Base-by-base conservation (phyloP, 371 early-diverging fungal genomes). In the Syncephalastrum racemosum region DNA sequence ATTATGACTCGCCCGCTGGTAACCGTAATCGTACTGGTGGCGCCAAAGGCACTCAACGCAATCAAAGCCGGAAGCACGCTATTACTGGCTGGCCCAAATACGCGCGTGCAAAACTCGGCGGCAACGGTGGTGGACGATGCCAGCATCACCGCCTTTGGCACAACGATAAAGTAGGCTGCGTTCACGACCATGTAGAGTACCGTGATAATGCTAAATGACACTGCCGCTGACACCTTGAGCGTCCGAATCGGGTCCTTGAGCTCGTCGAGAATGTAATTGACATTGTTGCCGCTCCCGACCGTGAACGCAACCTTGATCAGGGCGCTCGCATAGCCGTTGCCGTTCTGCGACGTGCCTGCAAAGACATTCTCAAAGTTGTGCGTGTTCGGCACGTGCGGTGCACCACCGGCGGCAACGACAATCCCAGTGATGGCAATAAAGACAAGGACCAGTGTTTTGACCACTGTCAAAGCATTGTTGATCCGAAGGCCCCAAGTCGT, bases 141-240 rank as follows among this genome's bases (percentile, higher is more conserved):
- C 2, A 46, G n/a, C 36, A 71, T 56, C 22, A 66, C 58, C 2
- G 62, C 63, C 44, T 56, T 51, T 6, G 75, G 67, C 12, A 75
- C 64, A 4, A 67, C 75, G 20, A 67, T 57, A 43, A 71, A 66
- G 52, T 75, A 75, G 4, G 73, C 68, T 46, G 71, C 36, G 12
- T 71, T 77, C 22, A 64, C 71, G 8, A 75, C 45, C 36, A 71
- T 46, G 53, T 69, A 75, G 3, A 71, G 54, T 3, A 50, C 46
- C 8, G 67, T 63, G 16, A 61, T 50, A 15, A 67, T 36, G 12
- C 62, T 48, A 4, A 75, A 50, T 12, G 57, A 66, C 19, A 61
- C 54, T 18, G 67, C 36, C 1, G 66, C 57, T 16, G 72, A 59
- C 13, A 63, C 58, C 39, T 56, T 53, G 55, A 75, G 31, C 4